Evolutionary conservation across 345 rosid species (phyloP).

Genomic region (Citrus trifoliata): DNA sequence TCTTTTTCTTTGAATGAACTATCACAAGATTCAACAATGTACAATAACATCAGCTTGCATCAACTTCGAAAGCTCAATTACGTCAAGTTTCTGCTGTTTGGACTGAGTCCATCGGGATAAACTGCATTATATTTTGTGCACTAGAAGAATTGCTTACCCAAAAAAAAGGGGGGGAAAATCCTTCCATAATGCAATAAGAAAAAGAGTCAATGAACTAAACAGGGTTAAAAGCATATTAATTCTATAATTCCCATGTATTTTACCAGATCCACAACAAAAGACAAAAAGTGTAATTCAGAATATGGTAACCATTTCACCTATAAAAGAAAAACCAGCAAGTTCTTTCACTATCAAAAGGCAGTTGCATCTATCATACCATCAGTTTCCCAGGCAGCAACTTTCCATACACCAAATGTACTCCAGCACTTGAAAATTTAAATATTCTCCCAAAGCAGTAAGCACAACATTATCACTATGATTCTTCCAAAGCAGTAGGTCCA

Average conservation of each 20-base stretch:
- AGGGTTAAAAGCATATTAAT: not conserved
- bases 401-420: not conserved
- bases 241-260: not conserved
- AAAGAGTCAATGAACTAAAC: too few relatives aligned
- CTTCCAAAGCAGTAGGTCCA: not conserved
- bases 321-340: not conserved
- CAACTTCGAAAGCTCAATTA: not conserved
- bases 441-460: not conserved
- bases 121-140: not conserved
- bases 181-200: not conserved
- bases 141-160: not conserved
- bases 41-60: not conserved
- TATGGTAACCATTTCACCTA: not conserved
- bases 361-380: not conserved
- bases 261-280: not conserved
- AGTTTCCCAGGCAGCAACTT: not conserved
- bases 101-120: not conserved
- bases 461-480: not conserved
- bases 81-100: not conserved
- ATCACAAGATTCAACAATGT: not conserved
- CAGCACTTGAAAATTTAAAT: not conserved
- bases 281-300: not conserved
- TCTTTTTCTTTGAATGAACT: not conserved
- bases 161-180: not conserved
- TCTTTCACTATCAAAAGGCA: slow-evolving; percentile 1